Conservation (phyloP, 305 asterid species). For the Ajuga reptans region DNA sequence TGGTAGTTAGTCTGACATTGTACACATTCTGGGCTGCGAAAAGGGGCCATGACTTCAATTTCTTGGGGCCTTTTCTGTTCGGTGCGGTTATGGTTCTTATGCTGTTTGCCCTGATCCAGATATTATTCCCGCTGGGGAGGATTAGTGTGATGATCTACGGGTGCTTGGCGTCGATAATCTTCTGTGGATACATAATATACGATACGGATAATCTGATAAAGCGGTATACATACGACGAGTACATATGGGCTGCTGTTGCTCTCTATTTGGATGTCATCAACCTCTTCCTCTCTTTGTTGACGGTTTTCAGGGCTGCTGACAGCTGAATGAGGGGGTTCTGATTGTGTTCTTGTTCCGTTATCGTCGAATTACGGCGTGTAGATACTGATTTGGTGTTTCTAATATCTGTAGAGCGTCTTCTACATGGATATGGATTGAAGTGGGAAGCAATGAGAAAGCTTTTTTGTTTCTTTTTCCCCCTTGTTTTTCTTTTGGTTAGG, state of each 20-base stretch:
- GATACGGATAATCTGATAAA: slow-evolving; percentile 91
- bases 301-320: slow-evolving; percentile 52
- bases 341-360: too few relatives aligned
- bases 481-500: too few relatives aligned
- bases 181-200: slow-evolving; percentile 73
- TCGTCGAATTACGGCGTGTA: too few relatives aligned
- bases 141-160: slow-evolving; percentile 67
- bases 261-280: slow-evolving; percentile 78
- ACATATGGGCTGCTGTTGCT: slow-evolving; percentile 82
- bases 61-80: slow-evolving; percentile 47
- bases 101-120: slow-evolving; percentile 43
- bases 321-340: slow-evolving; percentile 10
- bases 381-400: too few relatives aligned
- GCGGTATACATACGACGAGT: slow-evolving; percentile 70
- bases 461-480: too few relatives aligned
- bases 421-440: too few relatives aligned
- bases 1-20: slow-evolving; percentile 42
- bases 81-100: slow-evolving; percentile 40
- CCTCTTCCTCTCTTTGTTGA: slow-evolving; percentile 61
- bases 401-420: too few relatives aligned
- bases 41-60: slow-evolving; percentile 48
- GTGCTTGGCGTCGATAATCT: slow-evolving; percentile 57
- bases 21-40: slow-evolving; percentile 60
- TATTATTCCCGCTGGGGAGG: slow-evolving; percentile 74
- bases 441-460: too few relatives aligned